These are phyloP conservation scores for Penicillium ucsense DNA, from an alignment of 495 filamentous ascomycete genomes.

Conservation along the genomic window DNA sequence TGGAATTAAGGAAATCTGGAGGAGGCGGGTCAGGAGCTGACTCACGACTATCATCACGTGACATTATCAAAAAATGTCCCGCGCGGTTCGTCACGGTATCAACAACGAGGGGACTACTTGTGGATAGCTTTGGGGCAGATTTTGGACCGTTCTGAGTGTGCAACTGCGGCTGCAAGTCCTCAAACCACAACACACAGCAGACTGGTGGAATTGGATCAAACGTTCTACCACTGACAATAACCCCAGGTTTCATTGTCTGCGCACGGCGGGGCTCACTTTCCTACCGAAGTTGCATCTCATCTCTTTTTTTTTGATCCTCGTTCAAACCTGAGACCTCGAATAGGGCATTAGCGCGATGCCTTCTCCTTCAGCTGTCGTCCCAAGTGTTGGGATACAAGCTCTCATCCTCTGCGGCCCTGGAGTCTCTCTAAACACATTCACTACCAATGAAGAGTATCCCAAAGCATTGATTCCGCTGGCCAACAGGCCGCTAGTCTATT, in stretches of 20 bases:
- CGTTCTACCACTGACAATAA: too few relatives aligned
- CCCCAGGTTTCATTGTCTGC: too few relatives aligned
- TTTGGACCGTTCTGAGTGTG: too few relatives aligned
- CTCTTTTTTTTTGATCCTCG: neutral
- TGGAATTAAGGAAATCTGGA: conserved; percentile 5
- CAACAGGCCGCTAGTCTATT: conserved; percentile 94
- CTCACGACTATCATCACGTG: conserved; percentile 17
- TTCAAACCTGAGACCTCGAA: neutral
- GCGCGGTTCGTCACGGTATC: conserved; percentile 17
- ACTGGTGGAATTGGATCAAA: too few relatives aligned
- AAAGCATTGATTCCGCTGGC: conserved; percentile 89
- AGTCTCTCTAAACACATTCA: conserved; percentile 84
- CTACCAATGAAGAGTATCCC: conserved; percentile 61
- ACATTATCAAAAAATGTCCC: conserved; percentile 5
- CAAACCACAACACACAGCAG: too few relatives aligned
- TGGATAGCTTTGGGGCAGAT: too few relatives aligned
- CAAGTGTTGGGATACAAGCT: conserved; percentile 78
- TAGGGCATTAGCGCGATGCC: neutral
- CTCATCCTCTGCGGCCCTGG: conserved; percentile 81
- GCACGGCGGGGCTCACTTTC: conserved; percentile 1
- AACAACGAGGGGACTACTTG: neutral
- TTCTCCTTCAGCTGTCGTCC: conserved; percentile 39
- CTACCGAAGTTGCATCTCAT: neutral
- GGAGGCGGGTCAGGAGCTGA: conserved; percentile 10
- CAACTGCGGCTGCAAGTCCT: too few relatives aligned